A percentile compares a stretch with the other conserved stretches of the same genome.
These are phyloP conservation scores for Exophiala alcalophila DNA, from an alignment of 2,329 filamentous ascomycete species.

Conservation along the genomic window DNA sequence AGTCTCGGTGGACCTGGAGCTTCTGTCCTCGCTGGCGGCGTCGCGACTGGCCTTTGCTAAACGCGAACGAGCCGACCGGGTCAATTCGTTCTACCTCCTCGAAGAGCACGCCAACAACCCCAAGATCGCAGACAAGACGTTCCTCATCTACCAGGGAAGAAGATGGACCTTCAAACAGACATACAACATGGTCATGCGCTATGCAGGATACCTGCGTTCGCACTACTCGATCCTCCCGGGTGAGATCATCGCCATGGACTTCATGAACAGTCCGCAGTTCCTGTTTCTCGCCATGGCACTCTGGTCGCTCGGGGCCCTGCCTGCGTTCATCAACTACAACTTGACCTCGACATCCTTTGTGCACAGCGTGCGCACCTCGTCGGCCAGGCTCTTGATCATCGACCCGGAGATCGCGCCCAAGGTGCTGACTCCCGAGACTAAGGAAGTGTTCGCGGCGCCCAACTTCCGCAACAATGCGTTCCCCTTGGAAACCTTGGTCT, in stretches of 20 bases:
- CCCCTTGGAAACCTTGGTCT: conserved; percentile 58
- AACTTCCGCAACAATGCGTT: conserved; percentile 39
- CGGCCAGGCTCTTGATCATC: conserved; percentile 64
- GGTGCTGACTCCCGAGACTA: conserved; percentile 45
- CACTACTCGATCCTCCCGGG: conserved; percentile 61
- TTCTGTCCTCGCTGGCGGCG: conserved; percentile 57
- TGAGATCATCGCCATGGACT: conserved; percentile 77
- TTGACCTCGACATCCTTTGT: conserved; percentile 66
- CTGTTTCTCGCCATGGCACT: conserved; percentile 72
- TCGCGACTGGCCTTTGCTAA: conserved; percentile 43
- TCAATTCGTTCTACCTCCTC: conserved; percentile 73
- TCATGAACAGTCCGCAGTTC: conserved; percentile 76
- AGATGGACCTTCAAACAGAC: conserved; percentile 71
- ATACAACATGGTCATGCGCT: conserved; percentile 68
- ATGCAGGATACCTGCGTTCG: conserved; percentile 71
- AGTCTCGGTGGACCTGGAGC: conserved; percentile 60
- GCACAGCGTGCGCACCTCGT: conserved; percentile 71
- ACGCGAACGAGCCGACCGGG: conserved; percentile 55
- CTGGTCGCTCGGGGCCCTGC: conserved; percentile 78
- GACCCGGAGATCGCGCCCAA: conserved; percentile 61
- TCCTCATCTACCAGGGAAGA: conserved; percentile 66
- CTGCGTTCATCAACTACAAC: conserved; percentile 85
- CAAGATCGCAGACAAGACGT: conserved; percentile 49
- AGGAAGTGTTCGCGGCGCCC: conserved; percentile 40
- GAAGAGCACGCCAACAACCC: conserved; percentile 63